Base-by-base conservation (phyloP, 2,329 filamentous ascomycete genomes). In the Alternaria sp. region DNA sequence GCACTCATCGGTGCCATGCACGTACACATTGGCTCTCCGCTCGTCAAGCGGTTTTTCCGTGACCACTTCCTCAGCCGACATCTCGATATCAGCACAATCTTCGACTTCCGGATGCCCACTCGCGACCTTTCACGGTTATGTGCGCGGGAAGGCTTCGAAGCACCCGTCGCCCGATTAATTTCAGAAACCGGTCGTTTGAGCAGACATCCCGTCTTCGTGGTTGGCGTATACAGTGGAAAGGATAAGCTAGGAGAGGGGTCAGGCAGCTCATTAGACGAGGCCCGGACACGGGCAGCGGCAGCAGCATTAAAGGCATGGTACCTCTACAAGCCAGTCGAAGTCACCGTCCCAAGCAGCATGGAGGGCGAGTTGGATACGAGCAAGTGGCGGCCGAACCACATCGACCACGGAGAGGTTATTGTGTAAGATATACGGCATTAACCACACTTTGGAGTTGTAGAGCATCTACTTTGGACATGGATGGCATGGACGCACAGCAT, bases 241-340 rank as follows among this genome's bases (percentile, higher is more conserved):
- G 94, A 99, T 77, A 94, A 95, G 85, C 84, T 99, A 42, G 95
- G 94, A 57, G 94, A 99, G 82, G 95, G 89, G n/a, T 86, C 89
- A 20, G 95, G 91, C 24, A 83, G 90, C 49, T 94, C 87, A 78
- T 82, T 98, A 57, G 85, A 93, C 67, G 87, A 93, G 71, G 94
- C 91, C 32, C 88, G 92, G 65, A 85, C 87, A 65, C 87, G 92
- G 77, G 95, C 95, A 20, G 88, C 92, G 38, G 94, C 96, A 73
- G 89, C 91, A 64, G 89, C 93, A 18, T 84, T 99, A 74, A 96
- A 97, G 84, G 86, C 90, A 6, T 99, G 95, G 95, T 99, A 99
- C 80, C 84, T 99, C 54, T 99, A 99, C 83, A 94, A 89, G 77
- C 94, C 95, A 1, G 75, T 86, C 34, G 77, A 83, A 24, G 78